Conservation (phyloP, 2,329 filamentous ascomycete genomes). For the Nannizziopsis arthrosporioides region DNA sequence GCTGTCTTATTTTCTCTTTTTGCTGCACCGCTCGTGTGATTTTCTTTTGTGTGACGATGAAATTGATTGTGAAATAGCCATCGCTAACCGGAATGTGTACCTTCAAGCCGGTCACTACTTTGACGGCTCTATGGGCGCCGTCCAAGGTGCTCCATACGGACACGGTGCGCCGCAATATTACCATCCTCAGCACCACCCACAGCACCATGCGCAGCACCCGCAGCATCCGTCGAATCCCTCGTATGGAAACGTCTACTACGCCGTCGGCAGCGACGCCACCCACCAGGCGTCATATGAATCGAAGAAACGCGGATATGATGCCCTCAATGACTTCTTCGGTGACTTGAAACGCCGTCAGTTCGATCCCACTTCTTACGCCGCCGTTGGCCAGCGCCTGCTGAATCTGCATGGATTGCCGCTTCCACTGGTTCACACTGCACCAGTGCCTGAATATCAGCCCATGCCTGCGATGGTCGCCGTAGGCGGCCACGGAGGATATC, state of each 20-base stretch:
- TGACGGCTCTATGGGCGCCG: constrained; percentile 40
- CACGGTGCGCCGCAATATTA: constrained; percentile 42
- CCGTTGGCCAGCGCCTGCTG: constrained; percentile 79
- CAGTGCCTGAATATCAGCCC: constrained; percentile 43
- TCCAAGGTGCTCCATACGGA: constrained; percentile 31
- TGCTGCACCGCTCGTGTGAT: constrained; percentile 4
- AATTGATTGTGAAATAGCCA: not conserved
- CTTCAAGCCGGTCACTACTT: constrained; percentile 44
- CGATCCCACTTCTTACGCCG: constrained; percentile 76
- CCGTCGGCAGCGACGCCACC: constrained; percentile 56
- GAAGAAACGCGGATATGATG: constrained; percentile 75
- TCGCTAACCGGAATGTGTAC: constrained; percentile 21
- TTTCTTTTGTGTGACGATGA: not conserved
- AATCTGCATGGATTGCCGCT: constrained; percentile 60
- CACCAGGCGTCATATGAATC: constrained; percentile 55
- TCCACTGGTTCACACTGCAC: constrained; percentile 46
- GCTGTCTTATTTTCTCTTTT: not conserved
- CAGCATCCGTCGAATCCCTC: constrained; percentile 46
- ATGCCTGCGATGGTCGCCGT: constrained; percentile 46
- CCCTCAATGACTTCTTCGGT: constrained; percentile 86
- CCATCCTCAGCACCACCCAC: constrained; percentile 37
- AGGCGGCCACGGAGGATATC: constrained; percentile 39
- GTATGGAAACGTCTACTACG: constrained; percentile 67
- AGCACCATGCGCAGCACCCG: constrained; percentile 44
- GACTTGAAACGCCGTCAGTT: constrained; percentile 85